A percentile compares a stretch with the other conserved stretches of the same genome.
Evolutionary conservation across 2,329 filamentous ascomycete species (phyloP).

Genomic region (Plectosphaerella cucumerina): DNA sequence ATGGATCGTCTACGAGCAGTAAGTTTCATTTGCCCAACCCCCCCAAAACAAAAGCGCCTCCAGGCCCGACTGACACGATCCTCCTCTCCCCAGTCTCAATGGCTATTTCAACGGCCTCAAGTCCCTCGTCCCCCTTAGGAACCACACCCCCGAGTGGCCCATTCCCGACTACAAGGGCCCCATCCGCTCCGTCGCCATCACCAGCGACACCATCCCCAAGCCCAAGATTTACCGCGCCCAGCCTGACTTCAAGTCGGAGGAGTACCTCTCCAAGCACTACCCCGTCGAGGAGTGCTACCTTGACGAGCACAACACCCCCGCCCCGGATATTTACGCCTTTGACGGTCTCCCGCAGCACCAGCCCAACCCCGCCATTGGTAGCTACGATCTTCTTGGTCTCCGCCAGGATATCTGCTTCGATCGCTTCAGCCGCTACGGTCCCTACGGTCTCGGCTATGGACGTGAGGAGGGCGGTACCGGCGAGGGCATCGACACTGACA

Average conservation of each 20-base stretch:
- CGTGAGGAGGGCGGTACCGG: constrained; percentile 66
- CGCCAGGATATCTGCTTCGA: constrained; percentile 82
- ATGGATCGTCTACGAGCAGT: constrained; percentile 39
- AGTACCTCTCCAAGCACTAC: constrained; percentile 49
- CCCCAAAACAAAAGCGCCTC: too few relatives aligned
- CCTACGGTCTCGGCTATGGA: constrained; percentile 83
- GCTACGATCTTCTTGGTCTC: constrained; percentile 69
- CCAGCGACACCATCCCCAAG: constrained; percentile 26
- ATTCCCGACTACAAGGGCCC: constrained; percentile 27
- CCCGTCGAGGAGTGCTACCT: constrained; percentile 59
- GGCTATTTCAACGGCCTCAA: constrained; percentile 78
- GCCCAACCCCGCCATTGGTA: constrained; percentile 74
- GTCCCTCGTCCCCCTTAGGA: constrained; percentile 57
- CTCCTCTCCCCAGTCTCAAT: constrained; percentile 56
- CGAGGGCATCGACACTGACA: constrained; percentile 69
- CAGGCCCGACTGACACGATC: too few relatives aligned
- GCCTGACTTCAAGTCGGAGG: constrained; percentile 61
- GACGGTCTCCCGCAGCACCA: constrained; percentile 70
- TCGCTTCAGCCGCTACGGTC: constrained; percentile 76
- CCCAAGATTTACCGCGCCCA: constrained; percentile 53
- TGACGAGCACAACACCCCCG: constrained; percentile 51
- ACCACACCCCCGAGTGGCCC: constrained; percentile 74
- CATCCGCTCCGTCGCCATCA: constrained; percentile 27
- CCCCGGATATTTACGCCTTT: constrained; percentile 64
- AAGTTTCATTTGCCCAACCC: constrained; percentile 17